Evolutionary conservation across 306 rosid genomes (phyloP), one percentile per base, ranked within the genome.

Genomic region (Pachyrhizus erosus): DNA sequence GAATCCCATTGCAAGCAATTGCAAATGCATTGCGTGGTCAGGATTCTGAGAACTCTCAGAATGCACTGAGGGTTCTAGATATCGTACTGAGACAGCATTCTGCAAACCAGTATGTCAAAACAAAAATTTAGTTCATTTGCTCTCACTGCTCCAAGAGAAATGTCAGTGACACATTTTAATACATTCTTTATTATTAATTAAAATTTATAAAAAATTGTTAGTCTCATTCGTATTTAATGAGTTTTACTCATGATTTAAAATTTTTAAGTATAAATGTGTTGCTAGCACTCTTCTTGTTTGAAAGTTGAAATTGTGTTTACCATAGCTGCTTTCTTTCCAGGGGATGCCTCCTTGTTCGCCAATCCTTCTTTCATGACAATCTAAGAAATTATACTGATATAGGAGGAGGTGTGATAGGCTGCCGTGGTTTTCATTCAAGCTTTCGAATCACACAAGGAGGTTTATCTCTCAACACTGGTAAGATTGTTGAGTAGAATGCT

Each of bases 371-470:
- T 76, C 85, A 83, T 17, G 84, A 83, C 64, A 64, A 54, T 17
- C 80, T 73, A 17, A 75, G 65, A 43, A 89, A 70, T 69, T 78
- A 39, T 21, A 31, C 24, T 24, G 89, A 87, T 18, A 15, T 85
- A 1, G 90, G 84, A 42, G 89, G 85, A 5, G 90, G 92, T 34
- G 88, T 89, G 37, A 77, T 23, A 31, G 86, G 83, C 6, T 85
- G 89, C 54, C 76, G 84, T 29, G 91, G 92, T 58, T 87, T 85
- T 71, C 92, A 87, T 81, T 89, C 92, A 5, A 89, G 90, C 72
- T 87, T 89, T 70, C 49, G 78, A 43, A 80, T 78, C 46, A 89
- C 92, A n/a, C 85, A 87, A 83, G 81, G 79, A 34, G 92, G 92
- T 15, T 55, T 89, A 14, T 77, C 85, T 23, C 87, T 89, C 9